A percentile compares a stretch with the other conserved stretches of the same genome.
These are phyloP conservation scores for Forsythia suspensa DNA, from an alignment of 257 asterid genomes.

Conservation along the genomic window DNA sequence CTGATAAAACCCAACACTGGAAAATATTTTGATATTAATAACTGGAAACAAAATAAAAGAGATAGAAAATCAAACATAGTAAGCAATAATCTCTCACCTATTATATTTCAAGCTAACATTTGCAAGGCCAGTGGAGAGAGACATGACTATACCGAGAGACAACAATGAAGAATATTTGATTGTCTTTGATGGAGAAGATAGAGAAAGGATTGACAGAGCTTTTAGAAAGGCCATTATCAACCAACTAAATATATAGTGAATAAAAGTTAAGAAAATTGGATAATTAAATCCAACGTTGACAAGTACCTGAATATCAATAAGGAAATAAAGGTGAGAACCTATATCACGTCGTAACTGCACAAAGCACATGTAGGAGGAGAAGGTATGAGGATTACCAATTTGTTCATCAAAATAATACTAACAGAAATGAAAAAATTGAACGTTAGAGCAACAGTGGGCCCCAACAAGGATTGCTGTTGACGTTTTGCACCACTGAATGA, in stretches of 20 bases:
- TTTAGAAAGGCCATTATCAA: slow-evolving; percentile 82
- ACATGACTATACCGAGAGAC: slow-evolving; percentile 96
- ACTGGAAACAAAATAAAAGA: slow-evolving; percentile 7
- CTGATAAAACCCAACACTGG: slow-evolving; percentile 98
- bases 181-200: slow-evolving; percentile 78
- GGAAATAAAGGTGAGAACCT: slow-evolving; percentile 15
- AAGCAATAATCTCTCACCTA: slow-evolving; percentile 51
- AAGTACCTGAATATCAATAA: slow-evolving; percentile 63
- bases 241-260: slow-evolving; percentile 93
- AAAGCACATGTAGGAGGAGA: slow-evolving; percentile 10
- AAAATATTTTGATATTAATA: slow-evolving; percentile 26
- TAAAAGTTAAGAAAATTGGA: slow-evolving; percentile 86
- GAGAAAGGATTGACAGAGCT: slow-evolving; percentile 70
- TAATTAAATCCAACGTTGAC: slow-evolving; percentile 85
- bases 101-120: slow-evolving; percentile 96
- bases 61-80: neutral
- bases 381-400: slow-evolving; percentile 57
- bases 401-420: slow-evolving; percentile 89
- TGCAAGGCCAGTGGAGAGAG: slow-evolving; percentile 98
- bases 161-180: slow-evolving; percentile 69
- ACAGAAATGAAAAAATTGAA: slow-evolving; percentile 91
- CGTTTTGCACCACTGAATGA: slow-evolving; percentile 65
- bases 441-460: slow-evolving; percentile 81
- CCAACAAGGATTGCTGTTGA: slow-evolving; percentile 65
- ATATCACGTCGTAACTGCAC: neutral